Evolutionary conservation across 192 early-diverging fungal species (phyloP).

Genomic region (Gryganskiella cystojenkinii): DNA sequence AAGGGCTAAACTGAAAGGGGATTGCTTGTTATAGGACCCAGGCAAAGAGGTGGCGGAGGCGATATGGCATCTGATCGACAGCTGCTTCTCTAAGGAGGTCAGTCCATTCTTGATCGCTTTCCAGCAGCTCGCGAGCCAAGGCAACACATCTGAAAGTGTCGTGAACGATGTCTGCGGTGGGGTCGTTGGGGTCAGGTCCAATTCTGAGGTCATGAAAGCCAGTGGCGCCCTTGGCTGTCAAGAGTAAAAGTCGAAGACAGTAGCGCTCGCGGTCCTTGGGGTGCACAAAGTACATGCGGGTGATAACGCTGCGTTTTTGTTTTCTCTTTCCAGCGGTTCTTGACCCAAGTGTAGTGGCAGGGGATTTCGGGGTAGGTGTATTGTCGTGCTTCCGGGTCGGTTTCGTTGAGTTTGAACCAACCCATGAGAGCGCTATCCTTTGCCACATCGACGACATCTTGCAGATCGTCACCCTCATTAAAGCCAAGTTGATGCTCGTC

Average conservation of each 20-base stretch:
- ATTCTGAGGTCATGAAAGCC: slow-evolving; percentile 12
- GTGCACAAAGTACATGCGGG: slow-evolving; percentile 12
- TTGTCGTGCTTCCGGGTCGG: slow-evolving; percentile 1
- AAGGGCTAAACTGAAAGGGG: too few relatives aligned
- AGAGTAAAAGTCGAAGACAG: slow-evolving; percentile 21
- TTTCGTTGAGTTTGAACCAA: slow-evolving; percentile 14
- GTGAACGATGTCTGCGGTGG: not conserved
- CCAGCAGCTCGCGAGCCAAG: slow-evolving; percentile 1
- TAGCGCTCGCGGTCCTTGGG: slow-evolving; percentile 15
- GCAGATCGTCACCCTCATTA: not conserved
- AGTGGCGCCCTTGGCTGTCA: slow-evolving; percentile 5
- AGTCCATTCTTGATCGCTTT: slow-evolving; percentile 14
- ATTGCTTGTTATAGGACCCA: too few relatives aligned
- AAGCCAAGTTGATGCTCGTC: not conserved
- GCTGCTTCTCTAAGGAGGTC: slow-evolving; percentile 10
- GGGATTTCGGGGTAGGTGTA: slow-evolving; percentile 8
- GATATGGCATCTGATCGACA: too few relatives aligned
- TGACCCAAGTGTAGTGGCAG: not conserved
- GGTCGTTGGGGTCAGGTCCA: too few relatives aligned
- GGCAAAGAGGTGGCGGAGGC: too few relatives aligned
- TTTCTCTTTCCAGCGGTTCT: not conserved
- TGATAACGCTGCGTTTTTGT: not conserved
- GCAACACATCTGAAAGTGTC: slow-evolving; percentile 12
- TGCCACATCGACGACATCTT: not conserved
- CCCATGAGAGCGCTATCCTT: not conserved